Evolutionary conservation across 352 stramenopile genomes (phyloP), one percentile per base, ranked within the genome.

Genomic region (Phytophthora pinifolia): DNA sequence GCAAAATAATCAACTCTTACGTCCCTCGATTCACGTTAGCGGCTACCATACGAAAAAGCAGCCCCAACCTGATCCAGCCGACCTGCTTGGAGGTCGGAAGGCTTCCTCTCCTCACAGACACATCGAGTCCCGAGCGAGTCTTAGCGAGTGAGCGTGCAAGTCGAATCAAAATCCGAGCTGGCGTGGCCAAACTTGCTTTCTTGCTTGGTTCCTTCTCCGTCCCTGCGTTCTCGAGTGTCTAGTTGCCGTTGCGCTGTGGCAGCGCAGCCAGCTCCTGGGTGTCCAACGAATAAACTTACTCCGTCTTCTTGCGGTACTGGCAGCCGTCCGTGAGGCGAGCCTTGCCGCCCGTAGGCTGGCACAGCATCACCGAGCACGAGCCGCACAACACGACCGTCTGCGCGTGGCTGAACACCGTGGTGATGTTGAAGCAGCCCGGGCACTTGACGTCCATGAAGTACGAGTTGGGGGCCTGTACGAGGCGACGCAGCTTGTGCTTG

Each of bases 391-490:
- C 96, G 53, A 99, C 96, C 41, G 94, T 98, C 86, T 99, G 97
- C 54, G 97, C 97, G 74, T 99, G 97, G 68, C 80, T 98, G 83
- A 99, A 99, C 52, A 99, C 96, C 46, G 97, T 99, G 41, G 97
- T 99, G 80, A 99, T 99, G 88, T 99, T 98, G 85, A 99, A 99
- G 93, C 98, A 99, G 74, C 97, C 97, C 42, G 96, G 96, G 86
- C 98, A 99, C 81, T 99, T 99, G 59, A 99, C 98, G 77, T 99
- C 98, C 95, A 98, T 98, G 77, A 98, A 98, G 82, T 98, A 99
- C 67, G 88, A 98, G 91, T 99, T 99, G 48, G 98, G 98, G 59
- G 86, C 91, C 86, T 99, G 98, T 77, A 99, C 96, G 67, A 99
- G 89, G 68, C 98, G 90, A 77, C 99, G 99, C 59, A 99, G 90